phyloP scores from a whole-genome alignment of 257 asterid species.

The Anisodus acutangulus region DNA sequence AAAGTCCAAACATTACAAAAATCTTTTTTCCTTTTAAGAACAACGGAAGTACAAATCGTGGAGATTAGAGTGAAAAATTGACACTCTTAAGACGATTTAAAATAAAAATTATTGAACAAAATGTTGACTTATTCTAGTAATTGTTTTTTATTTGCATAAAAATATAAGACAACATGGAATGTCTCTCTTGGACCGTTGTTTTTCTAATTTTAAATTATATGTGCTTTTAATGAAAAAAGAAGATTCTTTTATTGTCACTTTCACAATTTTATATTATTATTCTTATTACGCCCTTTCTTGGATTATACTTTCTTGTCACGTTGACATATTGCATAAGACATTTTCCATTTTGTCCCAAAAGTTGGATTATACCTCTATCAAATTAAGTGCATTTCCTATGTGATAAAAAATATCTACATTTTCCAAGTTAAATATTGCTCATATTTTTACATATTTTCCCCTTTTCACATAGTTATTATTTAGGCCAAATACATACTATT shows the following conservation, averaged over 20 bases:
- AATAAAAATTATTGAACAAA: too few species aligned
- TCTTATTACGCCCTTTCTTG: not conserved
- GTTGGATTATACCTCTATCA: too few species aligned
- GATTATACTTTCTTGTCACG: conserved; percentile 3
- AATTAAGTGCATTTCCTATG: not conserved
- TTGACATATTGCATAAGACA: not conserved
- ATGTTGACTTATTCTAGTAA: too few species aligned
- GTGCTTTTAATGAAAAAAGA: not conserved
- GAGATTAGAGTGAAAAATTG: too few species aligned
- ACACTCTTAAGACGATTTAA: too few species aligned
- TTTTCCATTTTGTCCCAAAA: not conserved
- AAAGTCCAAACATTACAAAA: too few species aligned
- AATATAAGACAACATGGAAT: not conserved
- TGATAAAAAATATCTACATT: not conserved
- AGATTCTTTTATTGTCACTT: conserved; percentile 11
- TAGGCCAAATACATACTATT: too few species aligned
- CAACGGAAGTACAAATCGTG: too few species aligned
- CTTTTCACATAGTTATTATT: not conserved
- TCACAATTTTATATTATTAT: not conserved
- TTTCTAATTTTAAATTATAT: not conserved
- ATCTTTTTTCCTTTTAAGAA: too few species aligned
- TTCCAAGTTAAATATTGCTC: not conserved
- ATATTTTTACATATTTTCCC: not conserved
- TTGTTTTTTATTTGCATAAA: not conserved
- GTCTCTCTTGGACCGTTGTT: not conserved